phyloP scores from a whole-genome alignment of 2,329 filamentous ascomycete genomes.

The Setomelanomma holmii region DNA sequence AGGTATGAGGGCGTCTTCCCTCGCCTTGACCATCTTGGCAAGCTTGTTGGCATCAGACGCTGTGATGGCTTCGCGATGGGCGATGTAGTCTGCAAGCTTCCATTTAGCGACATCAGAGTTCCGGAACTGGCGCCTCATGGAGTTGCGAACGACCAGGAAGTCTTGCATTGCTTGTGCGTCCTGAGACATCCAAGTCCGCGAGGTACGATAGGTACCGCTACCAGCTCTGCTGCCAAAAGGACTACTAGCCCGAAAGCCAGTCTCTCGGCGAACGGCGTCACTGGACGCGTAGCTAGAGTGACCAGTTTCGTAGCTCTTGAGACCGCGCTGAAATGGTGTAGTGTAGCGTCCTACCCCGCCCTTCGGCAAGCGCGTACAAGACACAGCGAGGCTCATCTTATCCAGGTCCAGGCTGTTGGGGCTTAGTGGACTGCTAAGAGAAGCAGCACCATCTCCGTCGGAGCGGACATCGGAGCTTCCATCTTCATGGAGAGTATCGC shows the following conservation, averaged over 20 bases:
- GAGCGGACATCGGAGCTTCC: conserved; percentile 9
- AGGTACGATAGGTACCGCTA: conserved; percentile 19
- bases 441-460: conserved; percentile 3
- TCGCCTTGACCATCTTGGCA: conserved; percentile 16
- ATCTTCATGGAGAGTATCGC: conserved; percentile 21
- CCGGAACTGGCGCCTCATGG: conserved; percentile 45
- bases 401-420: conserved; percentile 18
- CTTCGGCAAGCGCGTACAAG: neutral
- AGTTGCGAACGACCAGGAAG: conserved; percentile 41
- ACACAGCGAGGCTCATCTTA: conserved; percentile 13
- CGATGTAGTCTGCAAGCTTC: conserved; percentile 41
- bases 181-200: conserved; percentile 34
- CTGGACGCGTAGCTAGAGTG: conserved; percentile 1
- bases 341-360: conserved; percentile 7
- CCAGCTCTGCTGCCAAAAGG: conserved; percentile 6
- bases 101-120: conserved; percentile 42
- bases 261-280: conserved; percentile 1
- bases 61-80: conserved; percentile 37
- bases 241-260: conserved; percentile 1
- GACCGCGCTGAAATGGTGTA: conserved; percentile 10
- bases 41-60: conserved; percentile 23
- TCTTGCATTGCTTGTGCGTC: conserved; percentile 35
- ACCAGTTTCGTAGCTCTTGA: conserved; percentile 1
- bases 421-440: conserved; percentile 16
- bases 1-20: conserved; percentile 14